Conservation (phyloP, 2,329 filamentous ascomycete species). For the Achaetomium macrosporum region DNA sequence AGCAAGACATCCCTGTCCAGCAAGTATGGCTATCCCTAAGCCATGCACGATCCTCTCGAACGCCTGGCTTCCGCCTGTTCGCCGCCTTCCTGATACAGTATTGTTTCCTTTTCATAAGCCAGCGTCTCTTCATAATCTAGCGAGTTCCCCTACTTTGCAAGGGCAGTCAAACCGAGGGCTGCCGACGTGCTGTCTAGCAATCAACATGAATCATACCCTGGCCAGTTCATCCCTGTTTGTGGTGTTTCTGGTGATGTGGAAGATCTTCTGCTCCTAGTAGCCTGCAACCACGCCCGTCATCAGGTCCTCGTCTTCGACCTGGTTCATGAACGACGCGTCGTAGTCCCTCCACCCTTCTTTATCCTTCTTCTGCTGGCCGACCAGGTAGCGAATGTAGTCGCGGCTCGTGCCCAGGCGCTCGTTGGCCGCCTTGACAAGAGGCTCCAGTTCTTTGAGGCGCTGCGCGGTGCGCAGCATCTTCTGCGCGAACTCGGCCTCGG, state of each 20-base stretch:
- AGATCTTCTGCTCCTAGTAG: neutral
- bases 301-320: constrained; percentile 55
- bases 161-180: no score
- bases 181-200: no score
- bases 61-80: neutral
- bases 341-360: constrained; percentile 34
- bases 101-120: neutral
- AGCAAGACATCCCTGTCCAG: no score
- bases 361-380: constrained; percentile 44
- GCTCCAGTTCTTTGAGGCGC: constrained; percentile 40
- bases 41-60: constrained; percentile 3
- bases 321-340: constrained; percentile 37
- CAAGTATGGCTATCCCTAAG: no score
- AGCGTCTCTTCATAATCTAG: neutral
- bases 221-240: neutral
- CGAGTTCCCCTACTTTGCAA: no score
- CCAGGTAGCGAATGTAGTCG: constrained; percentile 47
- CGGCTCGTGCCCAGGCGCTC: constrained; percentile 50
- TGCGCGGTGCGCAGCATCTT: constrained; percentile 38
- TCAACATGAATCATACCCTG: no score
- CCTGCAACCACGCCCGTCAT: constrained; percentile 42
- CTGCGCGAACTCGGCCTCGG: constrained; percentile 46
- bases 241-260: neutral
- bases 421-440: constrained; percentile 47
- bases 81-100: neutral